These are phyloP conservation scores for Elsinoe necatrix DNA, from an alignment of 2,329 filamentous ascomycete species.

Conservation along the genomic window DNA sequence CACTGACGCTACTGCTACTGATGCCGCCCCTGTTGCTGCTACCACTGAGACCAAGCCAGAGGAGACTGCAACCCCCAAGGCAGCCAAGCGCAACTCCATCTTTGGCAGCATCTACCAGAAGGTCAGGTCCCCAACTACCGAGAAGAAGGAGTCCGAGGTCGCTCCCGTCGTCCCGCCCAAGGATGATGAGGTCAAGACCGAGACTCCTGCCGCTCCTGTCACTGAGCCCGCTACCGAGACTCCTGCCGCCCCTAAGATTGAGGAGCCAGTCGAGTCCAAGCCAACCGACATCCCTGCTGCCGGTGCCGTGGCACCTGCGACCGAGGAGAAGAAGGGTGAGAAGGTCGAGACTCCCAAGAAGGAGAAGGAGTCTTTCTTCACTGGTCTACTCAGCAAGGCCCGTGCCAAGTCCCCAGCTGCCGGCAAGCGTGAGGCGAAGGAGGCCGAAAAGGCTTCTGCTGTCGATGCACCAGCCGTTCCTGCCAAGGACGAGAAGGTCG, in stretches of 20 bases:
- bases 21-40: conserved; percentile 11
- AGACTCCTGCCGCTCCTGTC: conserved; percentile 27
- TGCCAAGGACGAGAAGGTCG: conserved; percentile 14
- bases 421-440: conserved; percentile 12
- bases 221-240: conserved; percentile 38
- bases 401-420: conserved; percentile 20
- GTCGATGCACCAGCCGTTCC: conserved; percentile 12
- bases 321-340: conserved; percentile 15
- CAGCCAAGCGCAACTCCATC: conserved; percentile 74
- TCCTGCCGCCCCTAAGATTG: conserved; percentile 29
- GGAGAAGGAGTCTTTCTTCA: conserved; percentile 20
- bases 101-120: conserved; percentile 62
- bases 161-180: conserved; percentile 42
- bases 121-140: conserved; percentile 40
- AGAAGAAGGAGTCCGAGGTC: conserved; percentile 65
- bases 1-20: conserved; percentile 40
- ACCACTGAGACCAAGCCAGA: conserved; percentile 36
- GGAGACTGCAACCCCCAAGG: conserved; percentile 49
- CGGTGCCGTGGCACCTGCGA: conserved; percentile 18
- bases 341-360: conserved; percentile 18
- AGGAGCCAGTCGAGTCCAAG: conserved; percentile 24
- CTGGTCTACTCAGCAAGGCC: conserved; percentile 17
- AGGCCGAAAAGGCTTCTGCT: conserved; percentile 3
- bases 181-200: conserved; percentile 37
- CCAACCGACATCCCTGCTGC: conserved; percentile 22